Evolutionary conservation across 352 stramenopile genomes (phyloP), one percentile per base, ranked within the genome.

Genomic region (Pythium rhizo-oryzae): DNA sequence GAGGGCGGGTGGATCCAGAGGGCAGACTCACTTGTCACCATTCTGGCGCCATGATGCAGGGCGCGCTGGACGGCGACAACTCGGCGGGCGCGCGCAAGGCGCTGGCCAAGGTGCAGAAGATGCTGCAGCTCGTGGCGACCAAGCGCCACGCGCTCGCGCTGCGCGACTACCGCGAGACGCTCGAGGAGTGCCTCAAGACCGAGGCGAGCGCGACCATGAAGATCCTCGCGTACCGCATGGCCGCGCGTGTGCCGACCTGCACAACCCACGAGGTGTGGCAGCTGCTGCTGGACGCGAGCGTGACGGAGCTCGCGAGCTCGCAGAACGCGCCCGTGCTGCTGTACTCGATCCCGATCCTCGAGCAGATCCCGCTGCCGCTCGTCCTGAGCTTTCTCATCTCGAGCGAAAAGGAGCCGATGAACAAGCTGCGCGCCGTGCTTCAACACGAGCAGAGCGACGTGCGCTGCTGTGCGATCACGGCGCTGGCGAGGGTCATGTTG

Each of bases 351-450:
- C 77, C 82, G 19, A 67, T 91, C 25, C 62, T 96, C 16, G 73
- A 82, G 59, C 69, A 84, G 37, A 66, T 92, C 25, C 87, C 87
- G 21, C 30, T 85, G 19, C 76, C 78, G 37, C 75, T 92, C 18
- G 71, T 93, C n/a, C 59, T 95, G 18, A 56, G 75, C 1, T 93
- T 96, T 46, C 63, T 96, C 23, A 62, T 87, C 23, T 74, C 84
- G 11, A 72, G 75, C 13, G 87, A 96, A 53, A 81, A 81, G 43
- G 85, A 93, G 43, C 81, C 83, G 1, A 90, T 93, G 79, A 94
- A 93, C 64, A 93, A 93, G 55, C 62, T 96, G 50, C 81, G 83
- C 7, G 64, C 76, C 5, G 71, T 87, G 58, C 71, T 96, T 6
- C 79, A 76, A 18, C 87, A 96, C 51, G 84, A 92, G 33, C 74